phyloP scores from a whole-genome alignment of 139 green algal species.

The Tetraselmis striata region DNA sequence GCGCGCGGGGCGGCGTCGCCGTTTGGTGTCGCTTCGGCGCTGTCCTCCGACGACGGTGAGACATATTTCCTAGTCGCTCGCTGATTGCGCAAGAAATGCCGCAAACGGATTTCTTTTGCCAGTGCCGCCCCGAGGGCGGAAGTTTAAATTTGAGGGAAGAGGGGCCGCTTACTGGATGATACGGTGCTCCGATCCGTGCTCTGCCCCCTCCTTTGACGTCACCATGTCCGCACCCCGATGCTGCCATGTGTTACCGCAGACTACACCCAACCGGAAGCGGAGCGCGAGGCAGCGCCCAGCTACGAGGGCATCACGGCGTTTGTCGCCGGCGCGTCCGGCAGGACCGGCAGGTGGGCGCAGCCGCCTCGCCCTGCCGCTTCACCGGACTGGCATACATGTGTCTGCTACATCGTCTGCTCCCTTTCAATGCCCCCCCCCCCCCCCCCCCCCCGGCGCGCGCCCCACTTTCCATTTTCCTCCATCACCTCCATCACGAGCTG shows the following conservation, averaged over 20 bases:
- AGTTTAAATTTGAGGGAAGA: too few relatives aligned
- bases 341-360: neutral
- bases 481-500: neutral
- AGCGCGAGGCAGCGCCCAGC: neutral
- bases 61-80: neutral
- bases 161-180: neutral
- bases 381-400: neutral
- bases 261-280: neutral
- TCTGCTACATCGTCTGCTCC: too few relatives aligned
- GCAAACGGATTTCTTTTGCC: neutral
- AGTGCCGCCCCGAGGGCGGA: too few relatives aligned
- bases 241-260: too few relatives aligned
- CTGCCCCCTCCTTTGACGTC: neutral
- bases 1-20: too few relatives aligned
- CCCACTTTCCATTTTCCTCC: neutral
- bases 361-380: neutral
- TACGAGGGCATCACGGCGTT: neutral
- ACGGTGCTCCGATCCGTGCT: neutral
- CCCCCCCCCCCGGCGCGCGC: too few relatives aligned
- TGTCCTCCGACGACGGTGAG: neutral
- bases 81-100: neutral
- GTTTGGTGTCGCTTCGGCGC: too few relatives aligned
- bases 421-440: too few relatives aligned
- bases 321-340: neutral
- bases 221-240: neutral